A percentile compares a stretch with the other conserved stretches of the same genome.
These are phyloP conservation scores for Acacia acuminata DNA, from an alignment of 306 rosid genomes.

Conservation along the genomic window DNA sequence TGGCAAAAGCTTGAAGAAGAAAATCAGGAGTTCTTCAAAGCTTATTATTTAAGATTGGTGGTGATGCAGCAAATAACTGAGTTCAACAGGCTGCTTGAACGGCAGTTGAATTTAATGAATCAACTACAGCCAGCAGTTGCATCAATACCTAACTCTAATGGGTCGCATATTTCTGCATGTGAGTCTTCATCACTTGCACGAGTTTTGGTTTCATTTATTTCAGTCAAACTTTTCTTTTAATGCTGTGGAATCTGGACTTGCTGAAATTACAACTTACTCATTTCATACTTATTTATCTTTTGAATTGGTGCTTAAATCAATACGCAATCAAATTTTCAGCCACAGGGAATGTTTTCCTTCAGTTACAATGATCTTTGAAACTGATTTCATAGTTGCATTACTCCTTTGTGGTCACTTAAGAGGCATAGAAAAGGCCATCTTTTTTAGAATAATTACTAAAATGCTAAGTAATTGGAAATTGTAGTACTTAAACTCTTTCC, in stretches of 20 bases:
- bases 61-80: conserved; percentile 84
- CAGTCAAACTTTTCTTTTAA: neutral
- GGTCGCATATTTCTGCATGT: conserved; percentile 65
- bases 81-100: conserved; percentile 82
- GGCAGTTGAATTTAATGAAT: conserved; percentile 69
- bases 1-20: conserved; percentile 97
- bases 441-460: neutral
- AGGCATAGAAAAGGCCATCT: neutral
- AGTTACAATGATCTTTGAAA: conserved; percentile 43
- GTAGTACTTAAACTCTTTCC: too few relatives aligned
- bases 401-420: neutral
- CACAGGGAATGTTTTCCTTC: neutral
- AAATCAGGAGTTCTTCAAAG: conserved; percentile 83
- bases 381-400: neutral
- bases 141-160: conserved; percentile 66
- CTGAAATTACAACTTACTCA: neutral
- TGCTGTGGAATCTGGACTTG: neutral
- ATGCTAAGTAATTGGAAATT: too few relatives aligned
- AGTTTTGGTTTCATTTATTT: conserved; percentile 10
- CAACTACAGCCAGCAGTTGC: conserved; percentile 58
- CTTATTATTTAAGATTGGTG: conserved; percentile 80
- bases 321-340: neutral
- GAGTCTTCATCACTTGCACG: conserved; percentile 33
- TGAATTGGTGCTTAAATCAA: conserved; percentile 1
- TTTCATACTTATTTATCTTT: neutral